Evolutionary conservation across 306 rosid genomes (phyloP).

Genomic region (Begonia masoniana): DNA sequence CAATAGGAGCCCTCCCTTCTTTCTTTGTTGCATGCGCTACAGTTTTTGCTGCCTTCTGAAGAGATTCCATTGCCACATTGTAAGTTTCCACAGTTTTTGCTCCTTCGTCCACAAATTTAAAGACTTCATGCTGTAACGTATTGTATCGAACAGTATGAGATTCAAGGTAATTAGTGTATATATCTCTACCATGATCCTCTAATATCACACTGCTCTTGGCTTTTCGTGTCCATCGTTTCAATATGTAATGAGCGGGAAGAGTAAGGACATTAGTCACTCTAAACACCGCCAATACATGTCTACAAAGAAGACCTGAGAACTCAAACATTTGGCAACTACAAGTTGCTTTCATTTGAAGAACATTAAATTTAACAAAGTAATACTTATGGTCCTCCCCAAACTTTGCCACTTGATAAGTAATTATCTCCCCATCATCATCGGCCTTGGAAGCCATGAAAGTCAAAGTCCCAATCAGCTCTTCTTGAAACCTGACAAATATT

Average conservation of each 20-base stretch:
- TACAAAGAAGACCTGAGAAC: slow-evolving; percentile 96
- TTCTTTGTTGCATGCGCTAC: slow-evolving; percentile 45
- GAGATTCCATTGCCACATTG: slow-evolving; percentile 52
- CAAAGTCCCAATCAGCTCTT: slow-evolving; percentile 90
- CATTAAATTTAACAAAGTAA: slow-evolving; percentile 67
- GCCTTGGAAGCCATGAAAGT: slow-evolving; percentile 82
- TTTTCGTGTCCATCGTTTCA: slow-evolving; percentile 97
- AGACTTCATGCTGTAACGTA: slow-evolving; percentile 75
- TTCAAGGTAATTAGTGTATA: slow-evolving; percentile 76
- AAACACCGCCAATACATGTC: slow-evolving; percentile 93
- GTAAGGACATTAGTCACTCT: slow-evolving; percentile 97
- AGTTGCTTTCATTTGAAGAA: slow-evolving; percentile 73
- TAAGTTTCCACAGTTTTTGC: slow-evolving; percentile 57
- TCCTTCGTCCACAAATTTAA: slow-evolving; percentile 81
- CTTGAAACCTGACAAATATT: slow-evolving; percentile 79
- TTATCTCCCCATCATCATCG: slow-evolving; percentile 70
- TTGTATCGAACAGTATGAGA: slow-evolving; percentile 93
- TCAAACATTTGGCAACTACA: slow-evolving; percentile 99
- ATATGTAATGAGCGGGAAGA: slow-evolving; percentile 83
- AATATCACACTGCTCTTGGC: slow-evolving; percentile 86
- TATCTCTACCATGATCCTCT: slow-evolving; percentile 66
- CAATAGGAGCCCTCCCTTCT: slow-evolving; percentile 34
- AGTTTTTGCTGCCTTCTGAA: slow-evolving; percentile 61
- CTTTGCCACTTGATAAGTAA: slow-evolving; percentile 80
- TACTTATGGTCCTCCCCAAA: slow-evolving; percentile 91